Conservation (phyloP, 2,329 filamentous ascomycete genomes). For the Claviceps sp. region DNA sequence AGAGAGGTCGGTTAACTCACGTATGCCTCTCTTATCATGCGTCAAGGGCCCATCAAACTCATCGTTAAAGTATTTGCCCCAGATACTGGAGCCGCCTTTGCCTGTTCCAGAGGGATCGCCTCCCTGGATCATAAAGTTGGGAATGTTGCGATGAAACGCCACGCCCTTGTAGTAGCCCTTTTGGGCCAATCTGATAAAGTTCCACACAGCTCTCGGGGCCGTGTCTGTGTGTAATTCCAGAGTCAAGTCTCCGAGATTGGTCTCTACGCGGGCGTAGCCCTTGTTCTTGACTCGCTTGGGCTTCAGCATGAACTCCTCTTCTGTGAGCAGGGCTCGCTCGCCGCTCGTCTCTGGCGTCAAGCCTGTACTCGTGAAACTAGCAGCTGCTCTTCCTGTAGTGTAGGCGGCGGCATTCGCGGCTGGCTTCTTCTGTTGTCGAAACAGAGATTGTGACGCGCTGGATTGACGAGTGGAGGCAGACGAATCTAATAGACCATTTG, state of each 20-base stretch:
- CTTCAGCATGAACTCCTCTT: slow-evolving; percentile 95
- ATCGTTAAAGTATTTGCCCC: slow-evolving; percentile 89
- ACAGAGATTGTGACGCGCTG: slow-evolving; percentile 19
- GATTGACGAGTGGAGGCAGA: slow-evolving; percentile 2
- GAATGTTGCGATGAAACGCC: slow-evolving; percentile 84
- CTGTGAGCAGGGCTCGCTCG: slow-evolving; percentile 72
- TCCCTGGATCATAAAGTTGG: slow-evolving; percentile 95
- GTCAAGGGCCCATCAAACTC: slow-evolving; percentile 81
- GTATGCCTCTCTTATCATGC: slow-evolving; percentile 66
- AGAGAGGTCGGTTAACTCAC: slow-evolving; percentile 11
- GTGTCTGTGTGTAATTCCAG: slow-evolving; percentile 84
- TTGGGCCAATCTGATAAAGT: slow-evolving; percentile 79
- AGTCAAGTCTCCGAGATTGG: slow-evolving; percentile 71
- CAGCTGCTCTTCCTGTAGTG: slow-evolving; percentile 81
- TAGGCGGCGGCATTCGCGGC: slow-evolving; percentile 80
- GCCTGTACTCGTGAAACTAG: slow-evolving; percentile 90
- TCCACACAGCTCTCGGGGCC: slow-evolving; percentile 90
- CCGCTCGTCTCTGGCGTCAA: slow-evolving; percentile 82
- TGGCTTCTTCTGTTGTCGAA: slow-evolving; percentile 44
- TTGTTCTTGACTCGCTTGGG: slow-evolving; percentile 79
- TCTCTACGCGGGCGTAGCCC: slow-evolving; percentile 83
- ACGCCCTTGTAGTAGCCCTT: slow-evolving; percentile 82
- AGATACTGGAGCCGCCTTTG: slow-evolving; percentile 76
- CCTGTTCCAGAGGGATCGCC: slow-evolving; percentile 90
- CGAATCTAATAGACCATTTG: slow-evolving; percentile 9